Evolutionary conservation across 2,329 filamentous ascomycete species (phyloP).

Genomic region (Pseudocercospora fijiensis): DNA sequence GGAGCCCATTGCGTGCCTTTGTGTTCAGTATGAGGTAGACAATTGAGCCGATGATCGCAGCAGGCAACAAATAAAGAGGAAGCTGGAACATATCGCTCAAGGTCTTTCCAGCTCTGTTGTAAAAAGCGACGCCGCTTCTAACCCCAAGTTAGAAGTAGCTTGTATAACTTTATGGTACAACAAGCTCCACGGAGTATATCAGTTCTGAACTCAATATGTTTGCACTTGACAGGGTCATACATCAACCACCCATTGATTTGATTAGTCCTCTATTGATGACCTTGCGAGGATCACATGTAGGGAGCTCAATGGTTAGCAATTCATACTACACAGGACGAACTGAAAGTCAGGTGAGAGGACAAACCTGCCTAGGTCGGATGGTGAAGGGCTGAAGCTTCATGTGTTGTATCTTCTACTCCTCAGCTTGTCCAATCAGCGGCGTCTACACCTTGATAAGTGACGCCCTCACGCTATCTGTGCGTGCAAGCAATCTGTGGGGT

Average conservation of each 20-base stretch:
- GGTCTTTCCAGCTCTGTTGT: not conserved
- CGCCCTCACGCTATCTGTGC: not conserved
- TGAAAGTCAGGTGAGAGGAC: conserved; percentile 2
- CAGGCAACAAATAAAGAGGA: not conserved
- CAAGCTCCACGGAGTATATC: not conserved
- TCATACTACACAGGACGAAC: too few relatives aligned
- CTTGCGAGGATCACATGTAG: not conserved
- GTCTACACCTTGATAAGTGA: conserved; percentile 1
- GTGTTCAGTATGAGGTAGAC: conserved; percentile 35
- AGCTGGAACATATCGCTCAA: not conserved
- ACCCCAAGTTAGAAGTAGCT: too few relatives aligned
- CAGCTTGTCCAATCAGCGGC: not conserved
- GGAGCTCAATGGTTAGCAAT: not conserved
- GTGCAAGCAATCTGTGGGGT: not conserved
- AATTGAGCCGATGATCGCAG: conserved; percentile 16
- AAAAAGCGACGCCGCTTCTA: not conserved
- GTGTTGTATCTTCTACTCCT: not conserved
- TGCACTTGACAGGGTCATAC: not conserved
- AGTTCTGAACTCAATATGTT: not conserved
- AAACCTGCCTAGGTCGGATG: not conserved
- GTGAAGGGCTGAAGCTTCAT: not conserved
- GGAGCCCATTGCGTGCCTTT: conserved; percentile 43
- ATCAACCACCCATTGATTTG: not conserved
- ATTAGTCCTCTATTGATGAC: not conserved
- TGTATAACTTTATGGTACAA: too few relatives aligned